Conservation (phyloP, 805 yeast species). For the Zygosaccharomyces bailii region DNA sequence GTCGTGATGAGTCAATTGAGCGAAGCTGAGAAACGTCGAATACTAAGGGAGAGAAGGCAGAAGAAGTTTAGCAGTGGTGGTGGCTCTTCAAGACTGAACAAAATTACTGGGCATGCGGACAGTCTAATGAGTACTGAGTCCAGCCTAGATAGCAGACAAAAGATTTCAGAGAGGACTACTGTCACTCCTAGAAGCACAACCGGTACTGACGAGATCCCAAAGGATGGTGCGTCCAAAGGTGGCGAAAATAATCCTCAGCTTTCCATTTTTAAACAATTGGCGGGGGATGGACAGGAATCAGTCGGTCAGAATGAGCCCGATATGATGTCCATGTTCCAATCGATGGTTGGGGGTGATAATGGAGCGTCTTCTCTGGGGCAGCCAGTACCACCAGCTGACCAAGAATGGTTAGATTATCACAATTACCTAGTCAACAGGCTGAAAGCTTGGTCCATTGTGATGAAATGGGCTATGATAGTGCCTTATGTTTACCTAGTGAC, state of each 20-base stretch:
- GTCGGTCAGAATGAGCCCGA: slow-evolving; percentile 11
- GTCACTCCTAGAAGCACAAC: neutral
- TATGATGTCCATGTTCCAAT: slow-evolving; percentile 11
- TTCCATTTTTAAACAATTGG: slow-evolving; percentile 30
- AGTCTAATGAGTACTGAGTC: slow-evolving; percentile 39
- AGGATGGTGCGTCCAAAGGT: slow-evolving; percentile 12
- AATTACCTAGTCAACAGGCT: slow-evolving; percentile 29
- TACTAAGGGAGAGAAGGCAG: slow-evolving; percentile 61
- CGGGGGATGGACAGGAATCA: slow-evolving; percentile 23
- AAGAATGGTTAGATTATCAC: slow-evolving; percentile 28
- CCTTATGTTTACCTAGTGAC: slow-evolving; percentile 33
- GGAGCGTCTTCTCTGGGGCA: slow-evolving; percentile 3
- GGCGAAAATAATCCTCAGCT: slow-evolving; percentile 24
- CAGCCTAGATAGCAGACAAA: slow-evolving; percentile 20
- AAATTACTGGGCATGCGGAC: slow-evolving; percentile 42
- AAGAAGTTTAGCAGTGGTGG: slow-evolving; percentile 58
- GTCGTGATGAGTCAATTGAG: slow-evolving; percentile 22
- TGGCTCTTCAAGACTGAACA: slow-evolving; percentile 51
- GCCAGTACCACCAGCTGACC: slow-evolving; percentile 23
- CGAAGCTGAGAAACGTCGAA: slow-evolving; percentile 55
- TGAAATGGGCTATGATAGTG: slow-evolving; percentile 34
- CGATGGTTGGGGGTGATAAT: slow-evolving; percentile 8
- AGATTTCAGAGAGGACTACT: neutral
- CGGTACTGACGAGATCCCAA: slow-evolving; percentile 2
- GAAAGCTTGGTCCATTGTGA: slow-evolving; percentile 30